Evolutionary conservation across 225 moss, liverwort and hornwort genomes (phyloP).

Genomic region (Thuidium tamariscinum): DNA sequence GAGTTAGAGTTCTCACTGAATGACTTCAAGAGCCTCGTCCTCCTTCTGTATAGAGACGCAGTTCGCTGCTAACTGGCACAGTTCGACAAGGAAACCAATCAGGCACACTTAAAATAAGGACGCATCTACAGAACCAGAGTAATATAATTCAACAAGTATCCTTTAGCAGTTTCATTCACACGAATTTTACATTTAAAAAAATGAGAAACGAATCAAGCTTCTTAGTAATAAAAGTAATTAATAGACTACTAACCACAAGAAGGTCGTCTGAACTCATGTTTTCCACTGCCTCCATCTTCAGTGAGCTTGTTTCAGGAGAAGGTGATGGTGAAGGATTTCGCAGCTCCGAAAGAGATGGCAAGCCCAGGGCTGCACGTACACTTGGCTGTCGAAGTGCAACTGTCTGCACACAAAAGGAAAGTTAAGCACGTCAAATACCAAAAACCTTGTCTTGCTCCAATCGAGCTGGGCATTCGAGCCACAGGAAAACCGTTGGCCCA

Average conservation of each 20-base stretch:
- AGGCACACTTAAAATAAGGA: not conserved
- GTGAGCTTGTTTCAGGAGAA: constrained; percentile 8
- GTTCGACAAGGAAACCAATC: not conserved
- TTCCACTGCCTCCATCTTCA: constrained; percentile 33
- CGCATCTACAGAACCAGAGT: not conserved
- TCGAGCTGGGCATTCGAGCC: not conserved
- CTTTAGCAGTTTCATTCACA: not conserved
- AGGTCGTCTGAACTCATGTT: constrained; percentile 43
- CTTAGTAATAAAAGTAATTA: not conserved
- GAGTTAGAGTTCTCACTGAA: constrained; percentile 47
- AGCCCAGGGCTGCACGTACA: constrained; percentile 31
- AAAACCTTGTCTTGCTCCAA: not conserved
- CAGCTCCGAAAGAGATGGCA: constrained; percentile 36
- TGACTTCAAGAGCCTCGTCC: constrained; percentile 66
- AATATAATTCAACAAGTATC: not conserved
- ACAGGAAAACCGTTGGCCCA: not conserved
- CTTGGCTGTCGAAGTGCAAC: constrained; percentile 40
- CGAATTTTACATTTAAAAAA: not conserved
- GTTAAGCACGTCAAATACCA: not conserved
- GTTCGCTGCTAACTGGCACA: constrained; percentile 64
- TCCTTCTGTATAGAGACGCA: constrained; percentile 58
- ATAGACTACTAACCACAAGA: constrained; percentile 34
- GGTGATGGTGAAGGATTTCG: constrained; percentile 7
- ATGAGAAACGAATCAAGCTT: not conserved
- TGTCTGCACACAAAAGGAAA: constrained; percentile 18